phyloP scores from a whole-genome alignment of 2,329 filamentous ascomycete species.

The Erysiphe pulchra region DNA sequence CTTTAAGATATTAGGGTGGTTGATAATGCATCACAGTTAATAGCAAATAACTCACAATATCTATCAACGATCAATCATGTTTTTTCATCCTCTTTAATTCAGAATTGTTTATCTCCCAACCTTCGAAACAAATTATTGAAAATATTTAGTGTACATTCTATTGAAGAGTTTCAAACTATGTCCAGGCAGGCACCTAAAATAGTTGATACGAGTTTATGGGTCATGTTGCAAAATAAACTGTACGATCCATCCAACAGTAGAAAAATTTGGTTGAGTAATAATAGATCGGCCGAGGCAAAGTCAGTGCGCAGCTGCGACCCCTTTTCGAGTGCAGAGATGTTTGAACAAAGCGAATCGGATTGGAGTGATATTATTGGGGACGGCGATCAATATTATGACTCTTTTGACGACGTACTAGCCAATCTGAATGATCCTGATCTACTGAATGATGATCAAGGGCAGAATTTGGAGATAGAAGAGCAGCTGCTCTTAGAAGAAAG shows the following conservation, averaged over 20 bases:
- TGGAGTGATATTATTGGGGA: background rate
- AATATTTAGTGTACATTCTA: background rate
- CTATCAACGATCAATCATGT: background rate
- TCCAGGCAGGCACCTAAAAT: background rate
- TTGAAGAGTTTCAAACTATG: background rate
- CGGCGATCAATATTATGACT: background rate
- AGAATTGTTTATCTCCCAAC: background rate
- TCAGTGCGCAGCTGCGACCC: background rate
- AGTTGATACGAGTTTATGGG: background rate
- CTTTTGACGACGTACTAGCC: background rate
- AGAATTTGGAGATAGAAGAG: background rate
- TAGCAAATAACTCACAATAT: background rate
- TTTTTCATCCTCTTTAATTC: background rate
- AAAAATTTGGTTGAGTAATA: background rate
- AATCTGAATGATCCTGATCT: background rate
- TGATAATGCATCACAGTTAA: background rate
- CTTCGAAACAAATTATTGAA: background rate
- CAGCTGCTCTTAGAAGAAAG: background rate
- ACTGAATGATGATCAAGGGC: background rate
- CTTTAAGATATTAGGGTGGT: background rate
- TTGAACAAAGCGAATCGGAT: background rate
- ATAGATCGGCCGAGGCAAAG: background rate
- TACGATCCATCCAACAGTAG: background rate
- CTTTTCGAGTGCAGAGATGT: background rate
- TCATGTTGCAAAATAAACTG: background rate